Conservation (phyloP, 768 basidiomycete species). For the Trametopsis cervina region DNA sequence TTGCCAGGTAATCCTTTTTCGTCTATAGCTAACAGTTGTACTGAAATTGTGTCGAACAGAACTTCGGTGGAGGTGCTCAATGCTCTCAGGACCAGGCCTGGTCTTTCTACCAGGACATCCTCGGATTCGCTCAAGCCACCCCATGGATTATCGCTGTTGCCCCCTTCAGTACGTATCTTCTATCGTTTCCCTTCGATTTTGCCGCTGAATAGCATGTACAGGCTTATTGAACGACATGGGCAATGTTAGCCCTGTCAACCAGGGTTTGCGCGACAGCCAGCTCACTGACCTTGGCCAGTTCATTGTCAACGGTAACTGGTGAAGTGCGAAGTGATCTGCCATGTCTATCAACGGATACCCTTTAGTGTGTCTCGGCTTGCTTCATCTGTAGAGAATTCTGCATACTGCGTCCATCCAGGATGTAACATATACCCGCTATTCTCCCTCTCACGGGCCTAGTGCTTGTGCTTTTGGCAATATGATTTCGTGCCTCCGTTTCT, state of each 20-base stretch:
- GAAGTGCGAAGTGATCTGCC: background rate
- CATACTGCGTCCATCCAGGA: background rate
- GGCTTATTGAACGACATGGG: constrained; percentile 43
- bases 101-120: constrained; percentile 37
- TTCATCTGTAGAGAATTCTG: background rate
- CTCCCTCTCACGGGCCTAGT: background rate
- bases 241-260: constrained; percentile 46
- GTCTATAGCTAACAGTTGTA: background rate
- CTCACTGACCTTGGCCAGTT: constrained; percentile 12
- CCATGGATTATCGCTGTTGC: constrained; percentile 34
- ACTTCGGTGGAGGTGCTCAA: constrained; percentile 40
- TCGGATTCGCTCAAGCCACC: constrained; percentile 37
- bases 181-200: background rate
- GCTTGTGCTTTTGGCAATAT: background rate
- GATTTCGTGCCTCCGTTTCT: too few relatives aligned
- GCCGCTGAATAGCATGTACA: constrained; percentile 33
- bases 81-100: constrained; percentile 33
- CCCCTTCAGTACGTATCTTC: constrained; percentile 49
- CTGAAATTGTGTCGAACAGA: too few relatives aligned
- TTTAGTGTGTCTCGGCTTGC: background rate
- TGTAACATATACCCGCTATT: background rate
- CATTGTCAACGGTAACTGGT: constrained; percentile 11
- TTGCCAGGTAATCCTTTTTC: constrained; percentile 28
- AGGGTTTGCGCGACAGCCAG: constrained; percentile 24
- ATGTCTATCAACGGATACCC: background rate